A percentile compares a stretch with the other conserved stretches of the same genome.
These are phyloP conservation scores for Thermothielavioides terrestris DNA, from an alignment of 495 filamentous ascomycete species.

Conservation along the genomic window DNA sequence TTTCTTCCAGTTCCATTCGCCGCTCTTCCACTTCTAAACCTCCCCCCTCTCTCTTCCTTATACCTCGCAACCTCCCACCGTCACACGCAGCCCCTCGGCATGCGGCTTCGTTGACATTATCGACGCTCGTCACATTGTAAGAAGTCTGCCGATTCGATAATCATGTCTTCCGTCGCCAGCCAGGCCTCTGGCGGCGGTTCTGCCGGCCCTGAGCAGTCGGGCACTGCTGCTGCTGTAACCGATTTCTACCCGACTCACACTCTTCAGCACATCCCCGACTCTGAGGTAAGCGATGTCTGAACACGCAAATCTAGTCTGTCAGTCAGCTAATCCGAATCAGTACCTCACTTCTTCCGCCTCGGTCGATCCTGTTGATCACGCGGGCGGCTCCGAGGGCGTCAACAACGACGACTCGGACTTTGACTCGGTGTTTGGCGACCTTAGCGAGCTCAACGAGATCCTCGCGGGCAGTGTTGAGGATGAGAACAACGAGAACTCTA, in stretches of 20 bases:
- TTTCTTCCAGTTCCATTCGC: neutral
- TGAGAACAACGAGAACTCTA: neutral
- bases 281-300: neutral
- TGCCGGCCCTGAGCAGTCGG: neutral
- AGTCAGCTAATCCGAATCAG: neutral
- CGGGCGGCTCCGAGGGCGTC: neutral
- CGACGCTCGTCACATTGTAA: constrained; percentile 5
- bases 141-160: neutral
- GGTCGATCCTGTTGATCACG: neutral
- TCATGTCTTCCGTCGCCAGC: constrained; percentile 3
- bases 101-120: neutral
- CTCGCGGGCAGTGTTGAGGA: neutral
- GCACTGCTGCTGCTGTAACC: constrained; percentile 2
- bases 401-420: neutral
- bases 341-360: neutral
- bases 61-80: too few species aligned
- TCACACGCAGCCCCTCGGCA: neutral
- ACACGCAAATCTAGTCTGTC: neutral
- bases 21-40: neutral
- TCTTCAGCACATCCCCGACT: neutral
- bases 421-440: constrained; percentile 1
- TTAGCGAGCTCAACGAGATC: neutral
- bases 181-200: neutral
- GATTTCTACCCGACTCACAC: neutral
- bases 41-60: too few species aligned